Conservation (phyloP, 176 grass and related monocot species). For the Dactylis glomerata region DNA sequence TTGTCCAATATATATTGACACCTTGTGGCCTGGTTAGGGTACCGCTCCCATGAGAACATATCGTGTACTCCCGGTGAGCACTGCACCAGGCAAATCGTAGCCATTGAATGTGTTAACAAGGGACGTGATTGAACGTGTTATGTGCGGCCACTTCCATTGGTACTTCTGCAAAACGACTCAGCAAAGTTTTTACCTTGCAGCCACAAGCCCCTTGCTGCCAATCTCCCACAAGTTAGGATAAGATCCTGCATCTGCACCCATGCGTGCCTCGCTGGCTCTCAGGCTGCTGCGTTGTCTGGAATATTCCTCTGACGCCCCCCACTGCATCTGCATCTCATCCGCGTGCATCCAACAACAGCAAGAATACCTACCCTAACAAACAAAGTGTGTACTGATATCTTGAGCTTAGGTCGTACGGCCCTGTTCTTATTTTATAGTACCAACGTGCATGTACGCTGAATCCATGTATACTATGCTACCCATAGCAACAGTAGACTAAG, state of each 20-base stretch:
- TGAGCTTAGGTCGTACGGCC: neutral
- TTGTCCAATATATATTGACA: no score
- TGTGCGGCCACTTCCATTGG: no score
- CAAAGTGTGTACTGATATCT: neutral
- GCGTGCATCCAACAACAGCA: neutral
- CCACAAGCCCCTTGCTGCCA: no score
- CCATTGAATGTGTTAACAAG: no score
- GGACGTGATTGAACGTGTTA: no score
- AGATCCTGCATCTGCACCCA: neutral
- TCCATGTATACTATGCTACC: neutral
- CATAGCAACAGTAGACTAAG: neutral
- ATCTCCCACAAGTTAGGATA: neutral
- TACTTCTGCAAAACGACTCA: no score
- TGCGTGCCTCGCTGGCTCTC: neutral
- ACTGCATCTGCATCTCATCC: neutral
- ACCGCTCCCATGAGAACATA: no score
- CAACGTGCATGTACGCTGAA: neutral
- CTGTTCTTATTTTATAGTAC: neutral
- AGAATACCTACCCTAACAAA: neutral
- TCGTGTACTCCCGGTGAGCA: no score
- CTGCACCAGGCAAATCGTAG: no score
- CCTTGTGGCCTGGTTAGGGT: no score
- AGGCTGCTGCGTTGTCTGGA: neutral
- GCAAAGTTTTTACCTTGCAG: no score
- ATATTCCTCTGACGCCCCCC: neutral